Evolutionary conservation across 75 land plant genomes (phyloP).

Genomic region (Larix kaempferi): DNA sequence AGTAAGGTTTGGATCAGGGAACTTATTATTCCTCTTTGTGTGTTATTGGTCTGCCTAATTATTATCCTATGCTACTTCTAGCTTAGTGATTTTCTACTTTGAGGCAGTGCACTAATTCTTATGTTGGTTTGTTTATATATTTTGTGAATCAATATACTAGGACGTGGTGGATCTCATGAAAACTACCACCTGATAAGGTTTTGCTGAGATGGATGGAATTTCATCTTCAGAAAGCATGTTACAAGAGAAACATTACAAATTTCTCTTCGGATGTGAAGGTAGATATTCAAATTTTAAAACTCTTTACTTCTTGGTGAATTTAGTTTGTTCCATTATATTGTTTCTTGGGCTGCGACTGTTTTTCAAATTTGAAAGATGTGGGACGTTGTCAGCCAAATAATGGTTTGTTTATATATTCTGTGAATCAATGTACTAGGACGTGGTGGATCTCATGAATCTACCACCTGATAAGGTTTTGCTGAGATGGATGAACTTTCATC

Average conservation of each 20-base stretch:
- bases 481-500: constrained; percentile 98
- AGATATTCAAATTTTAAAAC: background rate
- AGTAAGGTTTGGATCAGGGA: constrained; percentile 57
- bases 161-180: constrained; percentile 91
- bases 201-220: constrained; percentile 97
- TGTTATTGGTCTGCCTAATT: background rate
- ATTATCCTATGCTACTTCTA: background rate
- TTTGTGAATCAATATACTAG: constrained; percentile 28
- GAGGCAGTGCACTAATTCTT: background rate
- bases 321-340: background rate
- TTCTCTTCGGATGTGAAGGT: constrained; percentile 98
- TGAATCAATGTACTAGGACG: constrained; percentile 49
- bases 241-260: constrained; percentile 72
- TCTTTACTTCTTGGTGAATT: no score
- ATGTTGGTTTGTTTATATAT: background rate
- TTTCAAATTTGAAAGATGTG: background rate
- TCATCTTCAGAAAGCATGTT: constrained; percentile 88
- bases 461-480: constrained; percentile 94
- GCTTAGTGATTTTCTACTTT: constrained; percentile 5
- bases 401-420: background rate
- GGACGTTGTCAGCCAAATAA: no score
- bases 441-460: constrained; percentile 85
- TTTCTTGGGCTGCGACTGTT: background rate
- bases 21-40: background rate
- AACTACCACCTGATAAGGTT: constrained; percentile 91